A percentile compares a stretch with the other conserved stretches of the same genome.
Conservation (phyloP, 257 asterid species). For the Avicennia marina region DNA sequence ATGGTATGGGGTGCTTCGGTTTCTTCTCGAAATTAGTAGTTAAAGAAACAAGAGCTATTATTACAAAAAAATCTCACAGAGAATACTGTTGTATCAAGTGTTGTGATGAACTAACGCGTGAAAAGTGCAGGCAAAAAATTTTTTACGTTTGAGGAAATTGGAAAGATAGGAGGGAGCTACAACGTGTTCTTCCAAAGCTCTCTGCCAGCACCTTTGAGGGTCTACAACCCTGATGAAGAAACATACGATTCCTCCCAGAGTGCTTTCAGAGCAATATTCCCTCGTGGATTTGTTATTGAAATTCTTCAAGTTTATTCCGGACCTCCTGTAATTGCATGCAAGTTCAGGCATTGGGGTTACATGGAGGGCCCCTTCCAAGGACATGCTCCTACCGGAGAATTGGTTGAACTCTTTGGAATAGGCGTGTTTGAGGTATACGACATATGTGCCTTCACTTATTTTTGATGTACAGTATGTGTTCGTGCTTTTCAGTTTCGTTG, state of each 20-base stretch:
- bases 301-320: conserved; percentile 67
- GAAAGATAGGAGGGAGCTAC: conserved; percentile 67
- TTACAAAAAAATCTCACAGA: too few relatives aligned
- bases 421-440: conserved; percentile 43
- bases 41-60: too few relatives aligned
- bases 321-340: conserved; percentile 56
- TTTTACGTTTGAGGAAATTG: conserved; percentile 33
- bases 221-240: conserved; percentile 56
- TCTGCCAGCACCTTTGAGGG: conserved; percentile 45
- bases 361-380: conserved; percentile 65
- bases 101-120: too few relatives aligned
- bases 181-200: conserved; percentile 65
- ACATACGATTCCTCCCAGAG: conserved; percentile 49
- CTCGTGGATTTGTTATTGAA: conserved; percentile 69
- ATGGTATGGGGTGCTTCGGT: too few relatives aligned
- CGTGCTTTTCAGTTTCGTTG: background rate
- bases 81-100: too few relatives aligned
- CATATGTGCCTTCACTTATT: too few relatives aligned
- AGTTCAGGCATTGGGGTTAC: conserved; percentile 81
- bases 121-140: conserved; percentile 37
- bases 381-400: conserved; percentile 56
- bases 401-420: conserved; percentile 47
- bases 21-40: too few relatives aligned
- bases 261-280: conserved; percentile 46
- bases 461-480: background rate